Evolutionary conservation across 352 stramenopile species (phyloP), one percentile per base, ranked within the genome.

Genomic region (Phytophthora rubi): DNA sequence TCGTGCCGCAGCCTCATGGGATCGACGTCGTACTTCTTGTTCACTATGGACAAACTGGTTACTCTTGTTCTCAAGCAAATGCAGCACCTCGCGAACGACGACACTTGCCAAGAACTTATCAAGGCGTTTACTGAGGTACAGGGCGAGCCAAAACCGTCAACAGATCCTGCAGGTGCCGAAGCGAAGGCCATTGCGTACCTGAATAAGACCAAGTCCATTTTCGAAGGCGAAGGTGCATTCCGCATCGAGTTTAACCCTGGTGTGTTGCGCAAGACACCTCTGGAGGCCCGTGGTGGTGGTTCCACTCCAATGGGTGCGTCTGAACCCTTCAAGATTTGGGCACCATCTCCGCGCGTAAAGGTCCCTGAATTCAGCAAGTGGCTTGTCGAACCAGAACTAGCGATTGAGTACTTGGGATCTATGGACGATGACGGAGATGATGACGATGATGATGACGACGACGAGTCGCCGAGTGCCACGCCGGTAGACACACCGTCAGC

Each of bases 1-100:
- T 90, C 83, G 37, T 98, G 91, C 59, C 82, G 92, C 47, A 91
- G 83, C 33, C 80, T 97, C 15, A 95, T 97, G 85, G 92, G 92
- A 18, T 94, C 91, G 15, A 94, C 86, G 18, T 95, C 90, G 4
- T 98, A 97, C 66, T 94, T 97, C 48, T 62, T 98, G 37, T 98
- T 97, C 70, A 98, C 92, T 6, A 93, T 98, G 80, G 92, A 98
- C 67, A 97, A 97, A 65, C 76, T 98, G 30, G 86, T 97, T 62
- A 73, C 84, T 12, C 77, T 85, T 12, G 79, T 97, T 49, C 80
- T 96, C 39, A 97, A 97, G 77, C 91, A 97, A 60, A 92, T 97
- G 85, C 90, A 97, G 71, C 80, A 93, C 59, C 49, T 97, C 52
- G 82, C 86, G 10, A 90, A 81, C 26, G 89, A 97, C 67, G 87